Conservation (phyloP, 768 basidiomycete species). For the Suillus spraguei region DNA sequence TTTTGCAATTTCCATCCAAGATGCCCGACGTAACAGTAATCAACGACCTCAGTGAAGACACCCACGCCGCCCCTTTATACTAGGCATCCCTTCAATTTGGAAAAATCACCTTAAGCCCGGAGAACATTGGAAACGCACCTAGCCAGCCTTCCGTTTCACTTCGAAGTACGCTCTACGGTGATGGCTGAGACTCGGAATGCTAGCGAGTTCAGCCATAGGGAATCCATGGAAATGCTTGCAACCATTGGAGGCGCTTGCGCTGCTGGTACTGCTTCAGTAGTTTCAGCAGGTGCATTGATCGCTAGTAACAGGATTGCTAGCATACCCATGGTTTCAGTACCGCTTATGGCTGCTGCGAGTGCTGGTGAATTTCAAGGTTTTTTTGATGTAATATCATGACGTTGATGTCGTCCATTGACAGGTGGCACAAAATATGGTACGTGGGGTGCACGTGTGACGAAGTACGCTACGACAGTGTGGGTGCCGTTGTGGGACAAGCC, state of each 20-base stretch:
- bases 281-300: conserved; percentile 6
- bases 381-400: not conserved
- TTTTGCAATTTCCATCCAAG: no score
- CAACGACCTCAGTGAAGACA: conserved; percentile 22
- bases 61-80: conserved; percentile 24
- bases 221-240: conserved; percentile 25
- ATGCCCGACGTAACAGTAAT: conserved; percentile 25
- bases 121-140: conserved; percentile 22
- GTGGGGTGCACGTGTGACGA: not conserved
- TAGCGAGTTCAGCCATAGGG: conserved; percentile 16
- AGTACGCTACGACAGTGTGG: not conserved
- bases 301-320: not conserved
- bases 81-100: conserved; percentile 14
- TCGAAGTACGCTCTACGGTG: conserved; percentile 20
- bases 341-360: not conserved
- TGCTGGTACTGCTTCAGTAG: conserved; percentile 12
- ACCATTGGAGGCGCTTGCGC: conserved; percentile 3
- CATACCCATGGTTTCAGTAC: not conserved
- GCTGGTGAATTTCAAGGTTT: not conserved
- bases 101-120: conserved; percentile 22
- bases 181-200: not conserved
- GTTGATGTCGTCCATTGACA: not conserved
- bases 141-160: conserved; percentile 12
- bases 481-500: not conserved
- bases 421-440: not conserved